Evolutionary conservation across 768 basidiomycete species (phyloP), one percentile per base, ranked within the genome.

Genomic region (Lyophyllum atratum): DNA sequence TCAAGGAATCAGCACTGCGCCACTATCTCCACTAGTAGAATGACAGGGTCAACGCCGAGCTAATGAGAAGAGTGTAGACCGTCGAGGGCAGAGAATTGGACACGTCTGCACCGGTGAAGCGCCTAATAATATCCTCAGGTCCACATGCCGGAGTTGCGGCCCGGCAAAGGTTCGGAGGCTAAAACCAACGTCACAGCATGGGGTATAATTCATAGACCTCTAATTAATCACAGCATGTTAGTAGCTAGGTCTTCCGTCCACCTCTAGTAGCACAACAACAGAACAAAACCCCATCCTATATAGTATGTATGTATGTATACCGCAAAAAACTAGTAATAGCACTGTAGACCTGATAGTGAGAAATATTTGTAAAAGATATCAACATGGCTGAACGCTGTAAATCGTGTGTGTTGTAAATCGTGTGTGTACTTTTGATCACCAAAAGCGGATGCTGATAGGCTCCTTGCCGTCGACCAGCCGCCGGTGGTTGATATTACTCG

Each of bases 401-500:
- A 10, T 37, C 31, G 17, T 22, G 15, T 28, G 29, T 26, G 28
- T 48, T 28, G 24, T 12, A 39, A 14, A 17, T 33, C 26, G 17
- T 34, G 15, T 34, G 26, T 25, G 25, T 49, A 37, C 2, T 40
- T 40, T 52, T 53, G 11, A 56, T 66, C 59, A 68, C 64, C 64
- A 66, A 52, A 76, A 76, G 19, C 73, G 68, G 24, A 67, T 72
- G 57, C 69, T 72, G 37, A 72, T 68, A 3, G 69, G 67, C 19
- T 70, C 64, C 49, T 68, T 72, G 17, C 69, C 69, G 50, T 74
- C 71, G 1, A 72, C 68, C 15, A 76, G 56, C 3, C 76, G 68
- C 34, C 67, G 61, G 59, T 76, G 73, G 3, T 74, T 68, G 44
- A 77, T 72, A 49, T 74, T 76, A 52, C 72, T 73, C 10, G 74